phyloP scores from a whole-genome alignment of 257 asterid genomes.

The Solanum clarkiae region DNA sequence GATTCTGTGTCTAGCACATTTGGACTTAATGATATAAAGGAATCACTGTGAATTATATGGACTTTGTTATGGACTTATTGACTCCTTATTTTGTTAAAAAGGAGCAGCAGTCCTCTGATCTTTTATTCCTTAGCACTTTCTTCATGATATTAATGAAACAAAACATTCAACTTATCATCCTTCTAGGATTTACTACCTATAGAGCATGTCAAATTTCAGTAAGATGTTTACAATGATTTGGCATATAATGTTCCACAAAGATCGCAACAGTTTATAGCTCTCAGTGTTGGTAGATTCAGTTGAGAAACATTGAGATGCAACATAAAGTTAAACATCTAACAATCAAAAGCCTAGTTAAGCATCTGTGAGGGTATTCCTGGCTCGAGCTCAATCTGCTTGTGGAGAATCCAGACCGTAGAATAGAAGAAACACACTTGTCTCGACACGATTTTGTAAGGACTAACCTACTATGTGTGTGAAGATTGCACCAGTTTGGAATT shows the following conservation, averaged over 20 bases:
- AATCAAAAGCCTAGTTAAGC: background rate
- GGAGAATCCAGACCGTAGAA: background rate
- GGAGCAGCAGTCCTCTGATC: background rate
- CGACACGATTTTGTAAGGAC: background rate
- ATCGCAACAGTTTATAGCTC: background rate
- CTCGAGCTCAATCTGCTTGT: background rate
- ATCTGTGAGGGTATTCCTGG: background rate
- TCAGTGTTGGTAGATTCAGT: background rate
- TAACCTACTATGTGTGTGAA: background rate
- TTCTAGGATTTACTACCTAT: background rate
- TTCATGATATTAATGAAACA: background rate
- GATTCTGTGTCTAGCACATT: background rate
- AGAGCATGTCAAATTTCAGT: background rate
- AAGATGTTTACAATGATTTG: background rate
- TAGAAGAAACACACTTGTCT: background rate
- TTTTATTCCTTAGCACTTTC: background rate
- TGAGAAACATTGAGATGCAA: background rate
- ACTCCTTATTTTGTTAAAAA: background rate
- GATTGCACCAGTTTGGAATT: background rate
- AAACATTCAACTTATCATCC: background rate
- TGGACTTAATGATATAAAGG: background rate
- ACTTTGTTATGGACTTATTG: background rate
- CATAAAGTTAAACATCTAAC: background rate
- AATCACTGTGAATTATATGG: background rate
- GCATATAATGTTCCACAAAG: background rate